These are phyloP conservation scores for Gloeopeniophorella convolvens DNA, from an alignment of 768 basidiomycete species.

Conservation along the genomic window DNA sequence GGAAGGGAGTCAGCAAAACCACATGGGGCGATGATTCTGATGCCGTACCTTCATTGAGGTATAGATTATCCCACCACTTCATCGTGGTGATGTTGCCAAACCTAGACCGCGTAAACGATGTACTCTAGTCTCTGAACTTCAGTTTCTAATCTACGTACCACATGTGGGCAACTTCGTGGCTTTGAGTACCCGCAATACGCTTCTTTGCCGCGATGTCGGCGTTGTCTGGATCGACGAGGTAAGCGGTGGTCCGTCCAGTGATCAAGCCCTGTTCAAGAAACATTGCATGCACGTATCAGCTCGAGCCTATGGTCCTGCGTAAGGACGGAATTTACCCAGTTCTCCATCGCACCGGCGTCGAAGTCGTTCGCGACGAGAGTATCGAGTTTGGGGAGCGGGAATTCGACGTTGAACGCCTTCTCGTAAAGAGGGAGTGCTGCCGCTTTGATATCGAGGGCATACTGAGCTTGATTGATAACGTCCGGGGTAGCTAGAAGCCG, in stretches of 20 bases:
- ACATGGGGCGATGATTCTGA: too few species aligned
- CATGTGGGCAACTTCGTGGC: slow-evolving; percentile 86
- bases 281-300: not conserved
- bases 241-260: slow-evolving; percentile 78
- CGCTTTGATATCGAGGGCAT: slow-evolving; percentile 82
- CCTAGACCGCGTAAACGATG: slow-evolving; percentile 32
- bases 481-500: slow-evolving; percentile 61
- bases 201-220: slow-evolving; percentile 71
- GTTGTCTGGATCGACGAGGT: slow-evolving; percentile 72
- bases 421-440: slow-evolving; percentile 86
- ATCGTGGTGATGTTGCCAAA: slow-evolving; percentile 93
- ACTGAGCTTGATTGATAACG: slow-evolving; percentile 75
- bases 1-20: too few species aligned
- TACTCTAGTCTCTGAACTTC: not conserved
- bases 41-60: slow-evolving; percentile 84
- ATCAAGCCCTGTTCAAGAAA: slow-evolving; percentile 56
- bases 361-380: slow-evolving; percentile 88
- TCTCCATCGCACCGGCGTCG: slow-evolving; percentile 90
- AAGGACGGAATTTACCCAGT: slow-evolving; percentile 46
- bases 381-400: slow-evolving; percentile 91
- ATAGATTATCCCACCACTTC: slow-evolving; percentile 88
- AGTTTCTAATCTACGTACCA: slow-evolving; percentile 36
- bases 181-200: slow-evolving; percentile 67
- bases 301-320: not conserved
- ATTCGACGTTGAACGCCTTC: slow-evolving; percentile 85